phyloP scores from a whole-genome alignment of 2,329 filamentous ascomycete genomes.

The Ascochyta koolunga region DNA sequence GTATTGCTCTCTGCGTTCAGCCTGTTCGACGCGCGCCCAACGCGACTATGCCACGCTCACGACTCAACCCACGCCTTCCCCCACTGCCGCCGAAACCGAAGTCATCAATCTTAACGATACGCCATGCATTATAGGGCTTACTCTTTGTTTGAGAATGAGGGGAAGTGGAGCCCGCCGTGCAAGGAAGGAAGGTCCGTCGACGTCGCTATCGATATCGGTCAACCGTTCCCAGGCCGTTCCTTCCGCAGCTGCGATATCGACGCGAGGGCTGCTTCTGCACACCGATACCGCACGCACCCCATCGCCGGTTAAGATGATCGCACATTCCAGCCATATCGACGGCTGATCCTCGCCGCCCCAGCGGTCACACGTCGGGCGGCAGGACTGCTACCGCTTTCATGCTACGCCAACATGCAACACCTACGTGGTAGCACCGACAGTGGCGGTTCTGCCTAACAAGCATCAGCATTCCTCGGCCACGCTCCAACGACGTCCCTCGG shows the following conservation, averaged over 20 bases:
- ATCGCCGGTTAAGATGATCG: background rate
- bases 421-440: background rate
- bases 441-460: background rate
- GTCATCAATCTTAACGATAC: constrained; percentile 9
- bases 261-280: constrained; percentile 2
- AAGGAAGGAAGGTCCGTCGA: constrained; percentile 10
- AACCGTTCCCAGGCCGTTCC: background rate
- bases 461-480: too few species aligned
- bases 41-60: constrained; percentile 12
- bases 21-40: background rate
- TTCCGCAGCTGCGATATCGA: constrained; percentile 1
- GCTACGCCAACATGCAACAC: background rate
- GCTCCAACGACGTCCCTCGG: background rate
- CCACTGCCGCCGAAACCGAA: constrained; percentile 1
- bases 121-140: constrained; percentile 4
- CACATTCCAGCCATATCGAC: background rate
- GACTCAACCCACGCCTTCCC: constrained; percentile 6
- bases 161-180: constrained; percentile 10
- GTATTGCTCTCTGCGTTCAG: background rate
- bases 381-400: background rate
- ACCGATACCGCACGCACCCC: background rate
- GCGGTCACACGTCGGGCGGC: constrained; percentile 1
- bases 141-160: constrained; percentile 12
- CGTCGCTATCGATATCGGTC: background rate
- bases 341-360: background rate